Conservation (phyloP, 441 rosid genomes). For the Populus hybrid region DNA sequence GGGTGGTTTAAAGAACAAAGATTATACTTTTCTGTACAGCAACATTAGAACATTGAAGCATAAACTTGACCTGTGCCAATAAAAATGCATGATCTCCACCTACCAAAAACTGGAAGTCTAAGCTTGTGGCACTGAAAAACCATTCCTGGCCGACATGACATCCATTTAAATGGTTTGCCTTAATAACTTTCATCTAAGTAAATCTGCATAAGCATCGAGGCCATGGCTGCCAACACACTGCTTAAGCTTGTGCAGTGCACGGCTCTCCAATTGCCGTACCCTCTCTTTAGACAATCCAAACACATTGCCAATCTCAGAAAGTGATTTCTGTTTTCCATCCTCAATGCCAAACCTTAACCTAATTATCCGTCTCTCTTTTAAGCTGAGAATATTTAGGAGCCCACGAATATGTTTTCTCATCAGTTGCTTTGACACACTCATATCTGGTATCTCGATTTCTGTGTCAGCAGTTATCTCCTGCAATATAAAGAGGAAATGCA, state of each 20-base stretch:
- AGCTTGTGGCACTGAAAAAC: background rate
- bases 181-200: conserved; percentile 33
- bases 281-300: conserved; percentile 73
- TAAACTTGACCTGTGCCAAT: background rate
- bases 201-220: conserved; percentile 51
- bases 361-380: conserved; percentile 71
- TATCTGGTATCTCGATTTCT: conserved; percentile 54
- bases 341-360: conserved; percentile 73
- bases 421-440: conserved; percentile 52
- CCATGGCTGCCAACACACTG: conserved; percentile 56
- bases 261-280: conserved; percentile 74
- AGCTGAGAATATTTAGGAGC: conserved; percentile 54
- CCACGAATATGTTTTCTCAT: conserved; percentile 68
- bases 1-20: background rate
- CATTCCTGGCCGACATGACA: background rate
- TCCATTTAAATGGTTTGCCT: background rate
- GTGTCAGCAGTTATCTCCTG: conserved; percentile 82
- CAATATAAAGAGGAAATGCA: background rate
- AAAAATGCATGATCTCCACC: background rate
- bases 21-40: background rate
- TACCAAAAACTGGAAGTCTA: background rate
- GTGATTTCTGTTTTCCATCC: conserved; percentile 55
- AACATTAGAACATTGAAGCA: background rate
- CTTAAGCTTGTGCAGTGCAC: conserved; percentile 73
- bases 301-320: conserved; percentile 61